phyloP scores from a whole-genome alignment of 306 rosid species.

The Lathyrus tuberosus region DNA sequence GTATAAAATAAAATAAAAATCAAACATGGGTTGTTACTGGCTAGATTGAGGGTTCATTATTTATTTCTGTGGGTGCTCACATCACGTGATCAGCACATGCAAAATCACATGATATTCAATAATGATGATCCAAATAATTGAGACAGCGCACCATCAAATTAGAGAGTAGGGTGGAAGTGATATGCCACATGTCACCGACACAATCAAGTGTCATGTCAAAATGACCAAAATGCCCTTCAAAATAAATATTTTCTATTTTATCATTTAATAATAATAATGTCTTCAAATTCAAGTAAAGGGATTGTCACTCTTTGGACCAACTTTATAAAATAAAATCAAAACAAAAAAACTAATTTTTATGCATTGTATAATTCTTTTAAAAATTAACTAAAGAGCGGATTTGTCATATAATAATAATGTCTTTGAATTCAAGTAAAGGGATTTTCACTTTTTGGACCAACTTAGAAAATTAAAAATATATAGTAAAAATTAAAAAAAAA shows the following conservation, averaged over 20 bases:
- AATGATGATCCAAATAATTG: conserved; percentile 42
- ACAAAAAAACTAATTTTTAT: too few species aligned
- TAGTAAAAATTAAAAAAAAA: too few species aligned
- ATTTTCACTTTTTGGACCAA: too few species aligned
- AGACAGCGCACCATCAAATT: conserved; percentile 27
- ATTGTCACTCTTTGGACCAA: conserved; percentile 2
- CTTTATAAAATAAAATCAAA: neutral
- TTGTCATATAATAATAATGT: too few species aligned
- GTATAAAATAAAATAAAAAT: conserved; percentile 15
- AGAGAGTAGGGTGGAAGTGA: conserved; percentile 20
- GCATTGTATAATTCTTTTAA: too few species aligned
- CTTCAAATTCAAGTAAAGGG: conserved; percentile 7
- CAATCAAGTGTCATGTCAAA: neutral
- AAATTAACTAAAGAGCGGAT: too few species aligned
- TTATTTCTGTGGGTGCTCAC: conserved; percentile 28
- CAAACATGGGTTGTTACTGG: conserved; percentile 28
- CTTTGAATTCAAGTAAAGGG: too few species aligned
- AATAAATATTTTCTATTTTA: neutral
- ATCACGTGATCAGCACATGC: conserved; percentile 45
- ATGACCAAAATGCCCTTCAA: conserved; percentile 26
- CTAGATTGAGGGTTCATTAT: conserved; percentile 9
- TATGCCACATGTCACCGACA: conserved; percentile 49
- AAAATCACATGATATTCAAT: conserved; percentile 51
- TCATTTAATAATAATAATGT: neutral
- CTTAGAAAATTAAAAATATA: too few species aligned